Evolutionary conservation across 495 filamentous ascomycete species (phyloP), one percentile per base, ranked within the genome.

Genomic region (Cairneyella variabilis): DNA sequence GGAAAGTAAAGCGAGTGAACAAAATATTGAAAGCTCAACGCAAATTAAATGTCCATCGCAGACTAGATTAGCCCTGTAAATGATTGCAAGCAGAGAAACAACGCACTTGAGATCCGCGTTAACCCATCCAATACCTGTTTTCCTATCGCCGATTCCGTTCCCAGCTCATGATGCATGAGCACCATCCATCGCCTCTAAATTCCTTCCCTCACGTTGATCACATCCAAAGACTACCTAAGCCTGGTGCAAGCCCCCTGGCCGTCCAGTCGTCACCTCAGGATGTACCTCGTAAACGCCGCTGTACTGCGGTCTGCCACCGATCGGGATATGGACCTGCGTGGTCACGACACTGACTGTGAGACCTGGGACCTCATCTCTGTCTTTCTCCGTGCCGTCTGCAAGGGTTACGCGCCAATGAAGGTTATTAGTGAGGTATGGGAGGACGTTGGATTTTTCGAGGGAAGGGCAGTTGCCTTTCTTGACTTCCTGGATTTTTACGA

Each of bases 391-490:
- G 1, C 69, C 69, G 36, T 59, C 61, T 25, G 68, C 64, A 32
- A 71, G 30, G 7, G 63, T 61, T 23, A 68, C 67, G 34, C 60
- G 53, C 71, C 70, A 72, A 44, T 61, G 51, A 38, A 74, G 42
- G 39, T 70, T 57, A 25, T 59, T 46, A 36, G 25, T 60, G 47
- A 74, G 54, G 23, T 66, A 63, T 43, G 69, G 66, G 28, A 71
- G 54, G 23, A 73, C 71, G 22, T 66, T 59, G n/a, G 56, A 64
- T 4, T 63, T 58, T 18, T 57, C 53, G 27, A 74, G 48, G 32
- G 57, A 56, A 16, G 40, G 48, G 27, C 68, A 48, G 38, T 65
- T 40, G 0, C 61, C 64, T 3, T 56, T 66, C 3, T 66, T 57
- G 28, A 69, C 66, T 39, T 70, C 68, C 54, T 67, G 26, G 2